Conservation (phyloP, 352 stramenopile species). For the Phytophthora litchii region DNA sequence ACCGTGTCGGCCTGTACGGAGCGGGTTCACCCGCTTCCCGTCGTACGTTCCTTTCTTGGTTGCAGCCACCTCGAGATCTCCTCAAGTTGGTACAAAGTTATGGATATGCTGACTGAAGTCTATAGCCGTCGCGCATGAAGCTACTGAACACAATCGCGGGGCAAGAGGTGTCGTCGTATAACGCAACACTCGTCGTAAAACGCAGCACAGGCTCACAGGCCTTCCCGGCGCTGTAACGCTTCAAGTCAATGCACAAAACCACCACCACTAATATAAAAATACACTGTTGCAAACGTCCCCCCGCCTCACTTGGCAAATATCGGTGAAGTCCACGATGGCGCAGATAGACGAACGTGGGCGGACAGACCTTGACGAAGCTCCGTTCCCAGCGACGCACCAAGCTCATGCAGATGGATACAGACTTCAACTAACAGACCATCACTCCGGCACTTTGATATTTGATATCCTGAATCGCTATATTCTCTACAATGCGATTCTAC, state of each 20-base stretch:
- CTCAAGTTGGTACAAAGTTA: constrained; percentile 8
- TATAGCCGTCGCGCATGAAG: constrained; percentile 29
- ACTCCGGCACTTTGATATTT: constrained; percentile 7
- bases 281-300: not conserved
- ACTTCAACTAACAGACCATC: constrained; percentile 34
- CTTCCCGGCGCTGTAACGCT: constrained; percentile 7
- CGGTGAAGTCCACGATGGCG: not conserved
- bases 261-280: constrained; percentile 28
- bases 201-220: not conserved
- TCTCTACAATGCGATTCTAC: too few species aligned
- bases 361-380: too few species aligned
- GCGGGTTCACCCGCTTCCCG: constrained; percentile 10
- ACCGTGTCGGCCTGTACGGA: constrained; percentile 14
- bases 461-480: constrained; percentile 2
- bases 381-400: too few species aligned
- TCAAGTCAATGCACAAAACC: constrained; percentile 14
- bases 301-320: constrained; percentile 13
- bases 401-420: not conserved
- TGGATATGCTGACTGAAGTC: constrained; percentile 8
- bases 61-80: not conserved
- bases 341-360: too few species aligned
- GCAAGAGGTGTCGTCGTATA: constrained; percentile 9
- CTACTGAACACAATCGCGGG: constrained; percentile 5
- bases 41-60: constrained; percentile 1
- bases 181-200: constrained; percentile 3